Evolutionary conservation across 78 protist genomes (phyloP).

Genomic region (Cyanophora paradoxa): DNA sequence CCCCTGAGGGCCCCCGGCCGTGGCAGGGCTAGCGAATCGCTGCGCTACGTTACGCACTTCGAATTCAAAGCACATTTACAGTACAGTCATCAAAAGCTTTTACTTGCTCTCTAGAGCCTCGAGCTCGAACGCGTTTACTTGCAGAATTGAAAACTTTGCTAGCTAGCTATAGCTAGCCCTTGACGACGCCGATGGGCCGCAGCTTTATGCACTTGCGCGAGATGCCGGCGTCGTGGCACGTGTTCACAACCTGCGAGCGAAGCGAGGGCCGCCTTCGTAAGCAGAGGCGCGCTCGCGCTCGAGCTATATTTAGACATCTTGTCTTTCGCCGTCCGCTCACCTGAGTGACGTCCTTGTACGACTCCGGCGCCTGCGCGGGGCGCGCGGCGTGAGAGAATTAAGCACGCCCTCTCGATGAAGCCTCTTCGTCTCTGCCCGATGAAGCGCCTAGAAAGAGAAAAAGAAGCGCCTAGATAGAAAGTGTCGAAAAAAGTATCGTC

Average conservation of each 20-base stretch:
- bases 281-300: neutral
- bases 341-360: constrained; percentile 79
- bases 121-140: no score
- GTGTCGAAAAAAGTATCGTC: neutral
- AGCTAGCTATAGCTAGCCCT: no score
- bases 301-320: no score
- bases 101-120: no score
- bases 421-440: no score
- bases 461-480: neutral
- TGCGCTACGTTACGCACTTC: no score
- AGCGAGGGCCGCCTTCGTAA: neutral
- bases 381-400: neutral
- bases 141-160: no score
- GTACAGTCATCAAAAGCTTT: no score
- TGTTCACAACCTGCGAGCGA: constrained; percentile 30
- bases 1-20: no score
- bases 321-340: constrained; percentile 57
- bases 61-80: no score
- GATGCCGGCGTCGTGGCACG: constrained; percentile 81
- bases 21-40: no score
- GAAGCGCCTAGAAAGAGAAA: neutral
- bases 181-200: constrained; percentile 86
- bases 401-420: no score
- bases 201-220: constrained; percentile 69
- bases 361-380: constrained; percentile 70